Evolutionary conservation across 2,329 filamentous ascomycete genomes (phyloP).

Genomic region (Cladophialophora yegresii): DNA sequence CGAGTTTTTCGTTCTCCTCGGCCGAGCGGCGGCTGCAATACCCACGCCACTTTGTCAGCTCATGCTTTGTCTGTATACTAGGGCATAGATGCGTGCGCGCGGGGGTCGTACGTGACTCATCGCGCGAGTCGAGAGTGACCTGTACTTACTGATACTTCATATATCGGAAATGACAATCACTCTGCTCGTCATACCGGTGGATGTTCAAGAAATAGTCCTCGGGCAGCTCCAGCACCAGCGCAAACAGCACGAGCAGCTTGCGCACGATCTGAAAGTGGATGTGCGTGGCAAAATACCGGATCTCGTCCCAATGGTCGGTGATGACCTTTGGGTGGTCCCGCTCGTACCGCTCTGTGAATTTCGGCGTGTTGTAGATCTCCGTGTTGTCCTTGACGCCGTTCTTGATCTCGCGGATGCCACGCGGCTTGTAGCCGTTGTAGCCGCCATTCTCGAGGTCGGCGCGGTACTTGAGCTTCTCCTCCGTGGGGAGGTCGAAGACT

Average conservation of each 20-base stretch:
- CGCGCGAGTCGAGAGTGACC: no score
- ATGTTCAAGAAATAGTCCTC: constrained; percentile 58
- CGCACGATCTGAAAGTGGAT: constrained; percentile 59
- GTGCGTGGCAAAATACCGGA: constrained; percentile 56
- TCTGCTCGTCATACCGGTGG: constrained; percentile 59
- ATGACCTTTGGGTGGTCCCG: constrained; percentile 53
- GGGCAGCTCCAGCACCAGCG: constrained; percentile 61
- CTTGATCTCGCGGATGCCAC: constrained; percentile 43
- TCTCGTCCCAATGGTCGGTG: constrained; percentile 54
- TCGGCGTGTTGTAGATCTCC: constrained; percentile 64
- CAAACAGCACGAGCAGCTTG: constrained; percentile 59
- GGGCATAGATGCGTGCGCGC: no score
- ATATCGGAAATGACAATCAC: constrained; percentile 62
- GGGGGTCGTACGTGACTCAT: no score
- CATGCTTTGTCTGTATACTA: background rate
- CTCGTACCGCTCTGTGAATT: constrained; percentile 53
- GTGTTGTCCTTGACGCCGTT: constrained; percentile 53
- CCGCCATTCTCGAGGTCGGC: constrained; percentile 54
- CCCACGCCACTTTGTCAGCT: background rate
- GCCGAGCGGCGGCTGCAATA: constrained; percentile 44
- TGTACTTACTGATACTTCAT: constrained; percentile 56
- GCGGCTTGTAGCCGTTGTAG: constrained; percentile 59
- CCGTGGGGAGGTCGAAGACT: constrained; percentile 57
- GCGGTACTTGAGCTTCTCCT: constrained; percentile 62
- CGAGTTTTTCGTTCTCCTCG: constrained; percentile 50